A percentile compares a stretch with the other conserved stretches of the same genome.
Evolutionary conservation across 495 filamentous ascomycete genomes (phyloP).

Genomic region (Tuber calosporum): DNA sequence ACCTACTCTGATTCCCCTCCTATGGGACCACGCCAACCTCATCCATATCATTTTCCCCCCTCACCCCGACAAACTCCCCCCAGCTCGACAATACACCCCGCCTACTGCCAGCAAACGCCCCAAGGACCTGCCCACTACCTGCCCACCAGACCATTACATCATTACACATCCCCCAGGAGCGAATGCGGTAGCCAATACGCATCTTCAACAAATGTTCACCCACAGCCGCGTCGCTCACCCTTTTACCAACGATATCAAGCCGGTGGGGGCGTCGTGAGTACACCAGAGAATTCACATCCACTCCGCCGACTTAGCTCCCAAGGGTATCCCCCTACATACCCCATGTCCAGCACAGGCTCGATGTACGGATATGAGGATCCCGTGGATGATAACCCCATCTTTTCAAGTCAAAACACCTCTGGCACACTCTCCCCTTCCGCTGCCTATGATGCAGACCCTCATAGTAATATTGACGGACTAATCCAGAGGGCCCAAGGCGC

Average conservation of each 20-base stretch:
- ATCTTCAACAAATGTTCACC: constrained; percentile 30
- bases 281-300: neutral
- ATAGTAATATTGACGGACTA: constrained; percentile 36
- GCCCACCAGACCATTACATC: constrained; percentile 26
- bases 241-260: constrained; percentile 29
- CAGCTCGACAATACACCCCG: constrained; percentile 23
- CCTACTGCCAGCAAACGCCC: constrained; percentile 28
- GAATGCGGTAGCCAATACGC: constrained; percentile 36
- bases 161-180: constrained; percentile 24
- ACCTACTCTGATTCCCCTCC: constrained; percentile 24
- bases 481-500: constrained; percentile 37
- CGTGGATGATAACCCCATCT: constrained; percentile 31
- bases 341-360: constrained; percentile 25
- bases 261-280: constrained; percentile 18
- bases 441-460: constrained; percentile 33
- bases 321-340: constrained; percentile 26
- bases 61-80: constrained; percentile 28
- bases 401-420: constrained; percentile 13
- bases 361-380: constrained; percentile 32
- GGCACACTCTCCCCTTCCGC: constrained; percentile 26
- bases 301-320: constrained; percentile 31
- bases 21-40: constrained; percentile 15
- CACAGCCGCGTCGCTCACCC: constrained; percentile 25
- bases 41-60: constrained; percentile 30
- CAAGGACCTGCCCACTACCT: constrained; percentile 29